phyloP scores from a whole-genome alignment of 257 asterid species.

The Fraxinus americana region DNA sequence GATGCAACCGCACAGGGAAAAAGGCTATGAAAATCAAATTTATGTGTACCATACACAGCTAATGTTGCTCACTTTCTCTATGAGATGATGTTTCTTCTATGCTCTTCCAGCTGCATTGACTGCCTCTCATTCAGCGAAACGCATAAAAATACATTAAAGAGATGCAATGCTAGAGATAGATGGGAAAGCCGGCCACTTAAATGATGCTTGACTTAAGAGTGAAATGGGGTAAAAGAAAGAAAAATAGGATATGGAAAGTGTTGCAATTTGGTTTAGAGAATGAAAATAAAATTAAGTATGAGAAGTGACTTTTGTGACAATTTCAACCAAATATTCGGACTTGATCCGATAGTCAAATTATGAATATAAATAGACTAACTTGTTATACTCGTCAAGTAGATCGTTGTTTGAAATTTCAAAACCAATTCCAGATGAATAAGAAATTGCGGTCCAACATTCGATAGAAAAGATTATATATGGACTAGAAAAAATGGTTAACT shows the following conservation, averaged over 20 bases:
- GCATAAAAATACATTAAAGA: conserved; percentile 22
- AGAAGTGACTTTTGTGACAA: no score
- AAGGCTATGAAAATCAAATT: neutral
- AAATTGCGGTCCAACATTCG: no score
- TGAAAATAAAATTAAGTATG: no score
- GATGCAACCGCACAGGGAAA: neutral
- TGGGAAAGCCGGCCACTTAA: conserved; percentile 7
- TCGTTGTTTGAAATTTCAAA: no score
- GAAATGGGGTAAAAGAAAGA: neutral
- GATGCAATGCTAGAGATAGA: conserved; percentile 10
- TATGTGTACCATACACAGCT: neutral
- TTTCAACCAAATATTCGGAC: no score
- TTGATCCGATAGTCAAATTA: no score
- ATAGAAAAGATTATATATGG: no score
- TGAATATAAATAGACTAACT: no score
- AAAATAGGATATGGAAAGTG: neutral
- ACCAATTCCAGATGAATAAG: no score
- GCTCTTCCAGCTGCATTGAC: conserved; percentile 93
- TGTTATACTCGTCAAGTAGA: no score
- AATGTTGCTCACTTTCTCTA: conserved; percentile 73
- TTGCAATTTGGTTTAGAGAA: no score
- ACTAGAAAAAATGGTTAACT: no score
- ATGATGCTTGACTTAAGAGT: neutral
- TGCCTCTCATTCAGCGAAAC: conserved; percentile 84
- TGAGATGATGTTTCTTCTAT: conserved; percentile 78